A percentile compares a stretch with the other conserved stretches of the same genome.
These are phyloP conservation scores for Brasilioporus rufonigricans DNA, from an alignment of 768 basidiomycete genomes.

Conservation along the genomic window DNA sequence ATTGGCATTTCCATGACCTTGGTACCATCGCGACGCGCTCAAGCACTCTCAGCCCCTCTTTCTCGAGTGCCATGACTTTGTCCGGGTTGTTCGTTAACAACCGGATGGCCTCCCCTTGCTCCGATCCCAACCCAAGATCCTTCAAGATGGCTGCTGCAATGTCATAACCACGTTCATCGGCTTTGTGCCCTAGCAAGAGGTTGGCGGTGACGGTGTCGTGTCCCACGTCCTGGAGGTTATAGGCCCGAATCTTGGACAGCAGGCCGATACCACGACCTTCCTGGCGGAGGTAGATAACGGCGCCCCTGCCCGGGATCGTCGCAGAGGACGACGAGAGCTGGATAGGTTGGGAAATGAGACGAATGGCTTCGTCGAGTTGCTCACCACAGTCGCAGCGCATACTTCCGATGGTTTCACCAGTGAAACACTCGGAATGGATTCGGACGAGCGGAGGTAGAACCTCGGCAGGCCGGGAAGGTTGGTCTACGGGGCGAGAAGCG, in stretches of 20 bases:
- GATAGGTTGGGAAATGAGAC: conserved; percentile 77
- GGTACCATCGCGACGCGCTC: conserved; percentile 96
- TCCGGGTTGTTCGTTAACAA: conserved; percentile 98
- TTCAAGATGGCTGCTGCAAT: conserved; percentile 87
- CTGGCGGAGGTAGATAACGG: conserved; percentile 92
- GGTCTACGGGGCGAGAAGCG: conserved; percentile 38
- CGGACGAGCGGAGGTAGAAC: conserved; percentile 82
- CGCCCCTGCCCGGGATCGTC: conserved; percentile 80
- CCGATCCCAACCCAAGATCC: conserved; percentile 75
- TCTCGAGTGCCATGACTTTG: conserved; percentile 85
- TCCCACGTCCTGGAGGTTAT: conserved; percentile 96
- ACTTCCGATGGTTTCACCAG: conserved; percentile 95
- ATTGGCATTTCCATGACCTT: conserved; percentile 63
- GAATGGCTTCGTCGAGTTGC: conserved; percentile 96
- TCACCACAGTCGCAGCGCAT: conserved; percentile 99
- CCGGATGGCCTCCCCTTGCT: conserved; percentile 57
- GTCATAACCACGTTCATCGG: conserved; percentile 92
- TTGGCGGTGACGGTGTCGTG: conserved; percentile 99
- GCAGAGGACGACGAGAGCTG: conserved; percentile 38
- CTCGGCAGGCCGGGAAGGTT: conserved; percentile 16
- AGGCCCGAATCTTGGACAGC: conserved; percentile 92
- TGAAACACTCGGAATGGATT: conserved; percentile 98
- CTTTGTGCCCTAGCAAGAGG: conserved; percentile 88
- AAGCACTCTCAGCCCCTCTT: conserved; percentile 72
- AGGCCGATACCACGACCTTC: conserved; percentile 97